Conservation (phyloP, 345 rosid species). For the Syzygium aromaticum region DNA sequence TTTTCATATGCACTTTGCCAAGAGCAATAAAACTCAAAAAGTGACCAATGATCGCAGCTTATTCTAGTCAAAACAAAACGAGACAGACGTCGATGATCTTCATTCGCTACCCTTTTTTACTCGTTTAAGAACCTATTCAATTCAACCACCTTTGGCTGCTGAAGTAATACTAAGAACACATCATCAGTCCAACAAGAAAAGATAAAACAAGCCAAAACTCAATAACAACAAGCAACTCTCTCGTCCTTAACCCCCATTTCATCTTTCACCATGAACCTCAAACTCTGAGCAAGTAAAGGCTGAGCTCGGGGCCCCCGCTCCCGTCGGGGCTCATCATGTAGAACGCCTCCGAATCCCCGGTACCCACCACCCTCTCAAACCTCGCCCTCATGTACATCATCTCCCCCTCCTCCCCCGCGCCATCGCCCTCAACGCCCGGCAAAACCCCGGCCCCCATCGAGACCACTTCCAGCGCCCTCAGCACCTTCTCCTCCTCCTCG, state of each 20-base stretch:
- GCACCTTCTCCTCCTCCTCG: constrained; percentile 50
- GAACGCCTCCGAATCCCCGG: constrained; percentile 86
- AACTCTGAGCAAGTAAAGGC: constrained; percentile 72
- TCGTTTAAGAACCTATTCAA: not conserved
- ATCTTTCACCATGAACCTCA: not conserved
- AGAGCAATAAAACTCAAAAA: not conserved
- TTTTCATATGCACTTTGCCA: not conserved
- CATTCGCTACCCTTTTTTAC: not conserved
- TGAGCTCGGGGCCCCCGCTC: constrained; percentile 84
- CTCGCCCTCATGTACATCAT: constrained; percentile 95
- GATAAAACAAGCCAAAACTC: not conserved
- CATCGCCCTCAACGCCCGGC: constrained; percentile 34
- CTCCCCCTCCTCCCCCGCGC: constrained; percentile 57
- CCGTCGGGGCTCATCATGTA: constrained; percentile 94
- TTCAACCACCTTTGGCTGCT: not conserved
- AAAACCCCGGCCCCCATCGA: constrained; percentile 97
- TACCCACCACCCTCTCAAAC: constrained; percentile 88
- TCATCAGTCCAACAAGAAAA: not conserved
- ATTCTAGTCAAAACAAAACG: not conserved
- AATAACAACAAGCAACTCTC: not conserved
- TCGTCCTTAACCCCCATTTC: not conserved
- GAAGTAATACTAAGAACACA: not conserved
- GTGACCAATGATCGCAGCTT: not conserved
- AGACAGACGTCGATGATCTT: not conserved
- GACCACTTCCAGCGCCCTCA: constrained; percentile 71